A percentile compares a stretch with the other conserved stretches of the same genome.
These are phyloP conservation scores for Dorcoceras hygrometricum DNA, from an alignment of 257 asterid genomes.

Conservation along the genomic window DNA sequence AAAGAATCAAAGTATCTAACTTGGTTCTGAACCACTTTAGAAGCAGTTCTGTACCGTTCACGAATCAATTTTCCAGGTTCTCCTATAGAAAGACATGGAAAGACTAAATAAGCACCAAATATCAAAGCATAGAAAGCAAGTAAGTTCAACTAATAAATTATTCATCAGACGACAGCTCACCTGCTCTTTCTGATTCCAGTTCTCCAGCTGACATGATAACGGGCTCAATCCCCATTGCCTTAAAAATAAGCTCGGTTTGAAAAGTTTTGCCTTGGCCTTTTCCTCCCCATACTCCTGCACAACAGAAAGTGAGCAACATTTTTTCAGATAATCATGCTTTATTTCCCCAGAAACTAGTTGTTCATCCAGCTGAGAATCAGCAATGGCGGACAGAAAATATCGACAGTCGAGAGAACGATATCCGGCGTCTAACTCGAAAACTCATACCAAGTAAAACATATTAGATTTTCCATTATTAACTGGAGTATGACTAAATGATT, in stretches of 20 bases:
- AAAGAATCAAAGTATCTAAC: conserved; percentile 79
- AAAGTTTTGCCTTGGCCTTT: conserved; percentile 95
- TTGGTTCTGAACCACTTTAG: conserved; percentile 98
- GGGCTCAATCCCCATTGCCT: conserved; percentile 85
- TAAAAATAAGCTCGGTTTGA: conserved; percentile 92
- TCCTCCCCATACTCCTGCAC: conserved; percentile 92
- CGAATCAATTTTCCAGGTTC: conserved; percentile 97
- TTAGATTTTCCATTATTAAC: conserved; percentile 5
- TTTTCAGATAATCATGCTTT: conserved; percentile 8
- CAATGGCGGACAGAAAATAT: background rate
- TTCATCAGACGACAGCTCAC: conserved; percentile 33
- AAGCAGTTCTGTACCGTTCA: conserved; percentile 97
- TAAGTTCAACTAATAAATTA: background rate
- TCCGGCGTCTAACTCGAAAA: too few relatives aligned
- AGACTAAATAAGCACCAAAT: conserved; percentile 21
- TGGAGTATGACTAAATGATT: conserved; percentile 19
- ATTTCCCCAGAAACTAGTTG: background rate
- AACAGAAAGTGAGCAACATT: conserved; percentile 14
- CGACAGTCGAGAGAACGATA: background rate
- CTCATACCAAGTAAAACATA: too few relatives aligned
- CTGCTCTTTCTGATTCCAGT: conserved; percentile 95
- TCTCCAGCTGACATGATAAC: conserved; percentile 96
- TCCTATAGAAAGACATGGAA: conserved; percentile 49
- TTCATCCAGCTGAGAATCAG: background rate
- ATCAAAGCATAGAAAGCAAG: background rate